Percentiles rank a stretch among this genome's conserved stretches.
Conservation (phyloP, 345 rosid species). For the Brassica carinata region DNA sequence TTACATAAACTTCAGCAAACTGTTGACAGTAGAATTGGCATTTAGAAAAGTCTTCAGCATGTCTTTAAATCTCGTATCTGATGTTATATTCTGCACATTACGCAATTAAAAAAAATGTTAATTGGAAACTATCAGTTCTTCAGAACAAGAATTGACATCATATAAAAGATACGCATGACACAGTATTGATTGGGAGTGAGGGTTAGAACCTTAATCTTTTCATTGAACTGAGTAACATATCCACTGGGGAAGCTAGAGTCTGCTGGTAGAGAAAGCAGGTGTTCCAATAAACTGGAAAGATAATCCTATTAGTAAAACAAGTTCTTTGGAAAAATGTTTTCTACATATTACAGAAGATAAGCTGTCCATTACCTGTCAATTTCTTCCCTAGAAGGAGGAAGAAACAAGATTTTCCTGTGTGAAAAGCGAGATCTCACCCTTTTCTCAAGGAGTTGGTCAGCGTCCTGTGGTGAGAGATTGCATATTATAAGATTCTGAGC, state of each 20-base stretch:
- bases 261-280: conserved; percentile 67
- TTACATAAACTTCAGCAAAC: conserved; percentile 77
- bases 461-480: conserved; percentile 61
- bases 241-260: conserved; percentile 66
- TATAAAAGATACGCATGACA: conserved; percentile 2
- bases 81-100: conserved; percentile 55
- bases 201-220: conserved; percentile 71
- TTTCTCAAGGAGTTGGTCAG: conserved; percentile 94
- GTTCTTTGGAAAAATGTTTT: not conserved
- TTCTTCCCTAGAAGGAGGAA: conserved; percentile 75
- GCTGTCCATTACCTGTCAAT: conserved; percentile 54
- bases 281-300: conserved; percentile 73
- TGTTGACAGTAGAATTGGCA: conserved; percentile 55
- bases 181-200: conserved; percentile 5
- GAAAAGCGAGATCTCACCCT: conserved; percentile 96
- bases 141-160: conserved; percentile 13
- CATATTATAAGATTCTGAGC: conserved; percentile 6
- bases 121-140: conserved; percentile 7
- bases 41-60: conserved; percentile 50
- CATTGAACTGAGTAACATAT: conserved; percentile 67
- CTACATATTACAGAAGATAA: conserved; percentile 15
- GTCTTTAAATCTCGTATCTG: conserved; percentile 72
- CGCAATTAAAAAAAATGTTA: not conserved
- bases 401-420: conserved; percentile 78
- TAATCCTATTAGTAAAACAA: conserved; percentile 9